phyloP scores from a whole-genome alignment of 805 yeast species.

The Yamadazyma nakazawae region DNA sequence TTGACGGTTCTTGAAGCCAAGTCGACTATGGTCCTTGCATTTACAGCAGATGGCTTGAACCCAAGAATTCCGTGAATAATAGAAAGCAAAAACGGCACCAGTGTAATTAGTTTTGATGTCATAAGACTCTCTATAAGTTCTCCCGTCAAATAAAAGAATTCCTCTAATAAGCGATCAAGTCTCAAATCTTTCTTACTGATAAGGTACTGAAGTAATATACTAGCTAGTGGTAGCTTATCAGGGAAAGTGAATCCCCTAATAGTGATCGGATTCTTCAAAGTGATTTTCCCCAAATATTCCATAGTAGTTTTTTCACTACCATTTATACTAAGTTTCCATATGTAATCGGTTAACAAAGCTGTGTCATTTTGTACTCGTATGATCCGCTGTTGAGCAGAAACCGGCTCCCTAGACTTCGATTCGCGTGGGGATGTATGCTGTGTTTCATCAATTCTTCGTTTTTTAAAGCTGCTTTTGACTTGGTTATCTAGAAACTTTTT shows the following conservation, averaged over 20 bases:
- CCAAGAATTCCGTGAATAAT: conserved; percentile 52
- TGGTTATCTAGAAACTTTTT: conserved; percentile 40
- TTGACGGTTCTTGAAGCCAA: conserved; percentile 16
- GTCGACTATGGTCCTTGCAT: conserved; percentile 23
- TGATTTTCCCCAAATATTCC: conserved; percentile 29
- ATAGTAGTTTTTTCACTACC: conserved; percentile 34
- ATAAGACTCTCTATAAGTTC: conserved; percentile 28
- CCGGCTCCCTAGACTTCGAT: not conserved
- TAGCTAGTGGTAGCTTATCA: conserved; percentile 30
- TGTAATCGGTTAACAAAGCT: conserved; percentile 29
- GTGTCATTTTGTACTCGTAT: conserved; percentile 32
- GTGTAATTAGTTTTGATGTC: conserved; percentile 12
- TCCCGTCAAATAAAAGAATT: conserved; percentile 27
- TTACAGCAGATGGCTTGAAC: conserved; percentile 63
- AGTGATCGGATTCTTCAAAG: conserved; percentile 21
- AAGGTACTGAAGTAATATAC: conserved; percentile 40
- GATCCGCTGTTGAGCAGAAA: conserved; percentile 13
- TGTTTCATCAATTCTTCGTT: conserved; percentile 12
- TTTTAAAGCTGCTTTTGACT: conserved; percentile 25
- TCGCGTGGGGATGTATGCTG: not conserved
- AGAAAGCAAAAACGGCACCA: conserved; percentile 58
- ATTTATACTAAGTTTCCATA: conserved; percentile 34
- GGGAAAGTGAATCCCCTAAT: conserved; percentile 20
- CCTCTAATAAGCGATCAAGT: conserved; percentile 47
- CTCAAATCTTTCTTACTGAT: conserved; percentile 43